Base-by-base conservation (phyloP, 805 yeast genomes). In the Yarrowia alimentaria region DNA sequence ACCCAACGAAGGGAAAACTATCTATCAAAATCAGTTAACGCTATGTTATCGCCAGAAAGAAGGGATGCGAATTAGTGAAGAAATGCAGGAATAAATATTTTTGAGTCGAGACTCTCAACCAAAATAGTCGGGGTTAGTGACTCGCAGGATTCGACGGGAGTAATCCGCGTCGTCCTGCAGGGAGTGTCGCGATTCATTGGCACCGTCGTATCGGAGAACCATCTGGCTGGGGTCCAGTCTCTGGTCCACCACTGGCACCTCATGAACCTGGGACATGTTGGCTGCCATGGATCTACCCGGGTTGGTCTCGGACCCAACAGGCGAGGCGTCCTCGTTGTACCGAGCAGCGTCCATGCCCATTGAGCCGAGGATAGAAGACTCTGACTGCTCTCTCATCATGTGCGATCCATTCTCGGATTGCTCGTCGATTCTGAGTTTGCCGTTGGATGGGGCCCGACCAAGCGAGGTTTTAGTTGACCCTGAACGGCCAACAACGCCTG, bases 81-180 rank as follows among this genome's bases (percentile, higher is more conserved):
- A 34, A 9, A 30, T 48, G 33, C 34, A 33, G 26, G n/a, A 38
- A 37, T 30, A 30, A 34, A 52, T 45, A 21, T 12, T 37, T 6
- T 7, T 14, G 34, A 33, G 54, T 12, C 30, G 21, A 28, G 52
- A 52, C 30, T 47, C 55, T 29, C 18, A 38, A 2, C 47, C 47
- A 14, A 19, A 47, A 12, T 24, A 31, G 38, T 66, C 72, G 1
- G 75, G 75, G 56, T 80, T 80, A 4, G 80, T 72, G 19, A 80
- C 81, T 29, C 77, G 64, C 28, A 80, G 64, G 5, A 80, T 81
- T 53, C 75, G 68, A 33, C 85, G 66, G 4, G 78, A 70, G 58
- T 80, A 80, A 58, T 80, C 84, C 55, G 70, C 69, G 52, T 80
- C 76, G 59, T 80, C 85, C 14, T 71, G 76, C 26, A 80, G 59